phyloP scores from a whole-genome alignment of 176 grass and related monocot species.

The Raddia distichophylla region DNA sequence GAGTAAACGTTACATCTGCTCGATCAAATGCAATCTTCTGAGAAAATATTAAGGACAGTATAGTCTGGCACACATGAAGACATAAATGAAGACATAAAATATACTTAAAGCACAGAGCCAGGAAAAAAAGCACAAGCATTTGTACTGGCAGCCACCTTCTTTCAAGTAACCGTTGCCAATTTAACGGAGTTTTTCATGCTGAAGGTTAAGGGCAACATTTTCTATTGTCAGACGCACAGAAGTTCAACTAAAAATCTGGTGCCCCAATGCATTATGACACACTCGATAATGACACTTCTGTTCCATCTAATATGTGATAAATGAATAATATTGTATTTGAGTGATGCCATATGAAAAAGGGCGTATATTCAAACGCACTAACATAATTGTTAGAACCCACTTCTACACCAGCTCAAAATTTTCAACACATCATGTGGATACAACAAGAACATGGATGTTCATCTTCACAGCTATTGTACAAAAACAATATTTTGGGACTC shows the following conservation, averaged over 20 bases:
- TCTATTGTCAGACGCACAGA: background rate
- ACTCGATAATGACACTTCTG: background rate
- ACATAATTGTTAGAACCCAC: background rate
- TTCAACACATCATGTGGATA: background rate
- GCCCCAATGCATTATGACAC: background rate
- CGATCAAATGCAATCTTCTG: background rate
- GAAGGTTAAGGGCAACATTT: background rate
- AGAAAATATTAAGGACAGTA: background rate
- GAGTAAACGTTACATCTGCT: background rate
- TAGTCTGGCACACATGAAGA: background rate
- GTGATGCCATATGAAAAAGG: background rate
- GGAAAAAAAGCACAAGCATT: background rate
- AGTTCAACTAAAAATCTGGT: background rate
- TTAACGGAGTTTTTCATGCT: background rate
- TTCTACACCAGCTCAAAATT: background rate
- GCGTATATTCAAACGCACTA: background rate
- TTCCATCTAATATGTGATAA: background rate
- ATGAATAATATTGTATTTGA: background rate
- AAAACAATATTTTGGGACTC: background rate
- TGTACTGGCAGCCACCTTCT: background rate
- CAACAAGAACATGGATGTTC: background rate
- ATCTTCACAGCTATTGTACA: background rate
- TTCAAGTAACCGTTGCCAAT: background rate
- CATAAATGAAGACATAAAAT: background rate
- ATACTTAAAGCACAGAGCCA: background rate